Evolutionary conservation across 2,329 filamentous ascomycete genomes (phyloP), one percentile per base, ranked within the genome.

Genomic region (Falciphora oryzae): DNA sequence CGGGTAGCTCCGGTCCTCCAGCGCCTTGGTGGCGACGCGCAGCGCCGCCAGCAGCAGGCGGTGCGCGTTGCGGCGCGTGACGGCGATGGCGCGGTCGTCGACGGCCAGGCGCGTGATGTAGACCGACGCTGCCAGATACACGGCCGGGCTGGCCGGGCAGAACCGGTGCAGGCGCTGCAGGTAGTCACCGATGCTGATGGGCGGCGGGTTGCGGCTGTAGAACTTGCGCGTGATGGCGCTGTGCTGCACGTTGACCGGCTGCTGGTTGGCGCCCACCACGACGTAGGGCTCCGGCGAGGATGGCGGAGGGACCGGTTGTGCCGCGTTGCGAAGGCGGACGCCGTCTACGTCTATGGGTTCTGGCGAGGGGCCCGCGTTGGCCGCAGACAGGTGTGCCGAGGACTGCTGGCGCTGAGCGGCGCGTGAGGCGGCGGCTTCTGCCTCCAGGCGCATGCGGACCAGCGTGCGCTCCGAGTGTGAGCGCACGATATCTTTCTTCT

Each of bases 121-220:
- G 11, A 90, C 82, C 60, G 91, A 93, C 5, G 93, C 89, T 1
- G 94, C 92, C 31, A 99, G 87, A 77, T 97, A 97, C 13, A 98
- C 94, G 29, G 89, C 94, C 0, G 93, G 93, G 67, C 91, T 96
- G 85, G 97, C 93, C 4, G 95, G 93, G 72, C 94, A 98, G 78
- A 90, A 97, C 65, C 87, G 87, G 77, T 98, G 93, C 65, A 98
- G 85, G 22, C 94, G 90, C 71, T 88, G 81, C 29, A 98, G 84
- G 73, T 98, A 99, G 68, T 95, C 90, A 72, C 89, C 86, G 60
- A 97, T 83, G 50, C 87, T 84, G 69, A 98, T 94, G 14, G 90
- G 89, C 27, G 95, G 94, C 22, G 92, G 87, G 62, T 88, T 86
- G 74, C 95, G 97, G 68, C 90, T 94, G 79, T 95, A 96, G 77